These are phyloP conservation scores for Penicillium cosmopolitanum DNA, from an alignment of 495 filamentous ascomycete genomes.

Conservation along the genomic window DNA sequence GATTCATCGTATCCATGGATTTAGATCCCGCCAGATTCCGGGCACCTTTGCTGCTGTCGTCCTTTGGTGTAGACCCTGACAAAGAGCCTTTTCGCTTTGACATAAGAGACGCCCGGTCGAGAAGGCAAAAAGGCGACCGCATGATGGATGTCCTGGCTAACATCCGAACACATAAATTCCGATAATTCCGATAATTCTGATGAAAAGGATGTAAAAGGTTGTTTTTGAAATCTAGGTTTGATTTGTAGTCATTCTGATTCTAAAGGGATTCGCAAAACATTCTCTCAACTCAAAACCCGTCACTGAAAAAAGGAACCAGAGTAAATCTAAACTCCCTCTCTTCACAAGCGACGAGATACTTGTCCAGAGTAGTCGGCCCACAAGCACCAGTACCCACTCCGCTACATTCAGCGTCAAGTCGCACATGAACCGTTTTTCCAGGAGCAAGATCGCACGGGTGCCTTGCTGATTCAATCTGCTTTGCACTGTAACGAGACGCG, in stretches of 20 bases:
- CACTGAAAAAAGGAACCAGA: not conserved
- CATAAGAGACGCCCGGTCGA: no score
- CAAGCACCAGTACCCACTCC: slow-evolving; percentile 65
- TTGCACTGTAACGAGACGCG: slow-evolving; percentile 53
- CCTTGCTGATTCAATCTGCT: slow-evolving; percentile 56
- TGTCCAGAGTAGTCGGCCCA: slow-evolving; percentile 59
- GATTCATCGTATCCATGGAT: no score
- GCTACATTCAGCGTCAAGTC: slow-evolving; percentile 59
- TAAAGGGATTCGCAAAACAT: not conserved
- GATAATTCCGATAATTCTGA: no score
- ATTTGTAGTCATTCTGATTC: not conserved
- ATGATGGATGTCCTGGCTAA: no score
- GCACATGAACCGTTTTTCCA: slow-evolving; percentile 56
- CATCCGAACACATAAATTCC: no score
- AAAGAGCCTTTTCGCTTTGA: no score
- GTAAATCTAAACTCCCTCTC: slow-evolving; percentile 1
- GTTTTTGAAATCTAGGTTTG: no score
- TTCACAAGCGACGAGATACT: slow-evolving; percentile 42
- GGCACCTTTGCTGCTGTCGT: no score
- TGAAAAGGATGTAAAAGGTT: no score
- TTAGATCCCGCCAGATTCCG: no score
- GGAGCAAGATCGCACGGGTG: slow-evolving; percentile 66
- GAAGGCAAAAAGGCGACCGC: no score
- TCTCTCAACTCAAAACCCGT: not conserved
- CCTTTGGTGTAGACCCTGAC: no score